phyloP scores from a whole-genome alignment of 306 rosid species.

The Cucurbita maxima region DNA sequence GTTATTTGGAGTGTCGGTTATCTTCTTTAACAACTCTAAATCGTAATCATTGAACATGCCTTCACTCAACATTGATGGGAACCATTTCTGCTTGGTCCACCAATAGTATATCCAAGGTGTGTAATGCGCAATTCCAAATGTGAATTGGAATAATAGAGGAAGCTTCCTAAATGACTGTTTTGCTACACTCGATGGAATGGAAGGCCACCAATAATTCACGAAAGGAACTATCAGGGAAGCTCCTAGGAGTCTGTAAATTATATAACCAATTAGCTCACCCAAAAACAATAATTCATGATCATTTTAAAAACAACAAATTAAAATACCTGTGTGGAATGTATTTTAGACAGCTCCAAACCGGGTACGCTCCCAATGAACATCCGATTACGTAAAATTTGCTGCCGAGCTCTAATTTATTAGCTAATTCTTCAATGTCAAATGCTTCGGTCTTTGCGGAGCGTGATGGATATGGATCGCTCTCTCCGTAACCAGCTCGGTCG shows the following conservation, averaged over 20 bases:
- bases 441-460: not conserved
- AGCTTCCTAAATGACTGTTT: constrained; percentile 18
- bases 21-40: constrained; percentile 5
- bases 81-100: constrained; percentile 76
- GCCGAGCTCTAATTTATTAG: not conserved
- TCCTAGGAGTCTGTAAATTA: constrained; percentile 46
- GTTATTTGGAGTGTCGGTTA: too few species aligned
- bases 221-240: constrained; percentile 58
- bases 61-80: constrained; percentile 25
- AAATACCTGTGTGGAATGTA: not conserved
- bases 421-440: not conserved
- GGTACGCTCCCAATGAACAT: not conserved
- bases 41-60: constrained; percentile 20
- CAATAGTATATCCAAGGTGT: constrained; percentile 59
- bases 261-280: not conserved
- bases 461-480: not conserved
- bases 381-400: not conserved
- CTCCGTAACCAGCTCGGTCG: not conserved
- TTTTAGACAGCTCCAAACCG: not conserved
- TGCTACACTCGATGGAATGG: constrained; percentile 22
- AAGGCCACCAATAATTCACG: constrained; percentile 61
- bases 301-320: too few species aligned
- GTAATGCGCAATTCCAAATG: constrained; percentile 41
- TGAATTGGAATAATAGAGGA: constrained; percentile 19
- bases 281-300: too few species aligned